These are phyloP conservation scores for Plenodomus lindquistii DNA, from an alignment of 2,329 filamentous ascomycete species.

Conservation along the genomic window DNA sequence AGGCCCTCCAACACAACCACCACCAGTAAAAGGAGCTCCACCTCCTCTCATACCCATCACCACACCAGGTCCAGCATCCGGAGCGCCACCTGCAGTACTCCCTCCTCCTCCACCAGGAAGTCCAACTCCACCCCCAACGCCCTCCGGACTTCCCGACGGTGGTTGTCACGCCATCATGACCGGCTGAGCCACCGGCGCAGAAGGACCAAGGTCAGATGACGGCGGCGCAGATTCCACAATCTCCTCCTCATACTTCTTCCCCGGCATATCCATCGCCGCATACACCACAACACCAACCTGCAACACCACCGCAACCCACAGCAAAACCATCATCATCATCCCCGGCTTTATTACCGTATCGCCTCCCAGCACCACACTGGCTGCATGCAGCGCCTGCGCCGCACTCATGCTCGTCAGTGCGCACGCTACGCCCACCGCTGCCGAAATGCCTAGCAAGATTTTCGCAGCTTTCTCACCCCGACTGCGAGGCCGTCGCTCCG, in stretches of 20 bases:
- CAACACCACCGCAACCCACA: conserved; percentile 8
- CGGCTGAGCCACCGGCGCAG: no score
- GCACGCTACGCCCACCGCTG: conserved; percentile 6
- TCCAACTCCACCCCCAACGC: background rate
- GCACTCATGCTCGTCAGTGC: conserved; percentile 6
- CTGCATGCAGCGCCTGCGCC: conserved; percentile 4
- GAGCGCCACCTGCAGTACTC: background rate
- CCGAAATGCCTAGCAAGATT: conserved; percentile 2
- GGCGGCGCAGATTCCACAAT: no score
- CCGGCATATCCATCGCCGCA: conserved; percentile 5
- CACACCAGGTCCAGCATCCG: background rate
- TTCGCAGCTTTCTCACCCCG: conserved; percentile 5
- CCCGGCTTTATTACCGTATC: background rate
- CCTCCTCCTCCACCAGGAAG: background rate
- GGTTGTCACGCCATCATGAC: background rate
- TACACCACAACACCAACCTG: conserved; percentile 5
- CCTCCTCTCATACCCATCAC: background rate
- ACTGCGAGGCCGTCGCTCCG: conserved; percentile 1
- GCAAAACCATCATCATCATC: background rate
- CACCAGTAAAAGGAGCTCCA: background rate
- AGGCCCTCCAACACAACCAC: background rate
- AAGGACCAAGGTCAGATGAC: no score
- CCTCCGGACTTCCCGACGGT: background rate
- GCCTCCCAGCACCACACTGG: conserved; percentile 1
- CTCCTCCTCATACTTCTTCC: background rate